Evolutionary conservation across 2,329 filamentous ascomycete species (phyloP).

Genomic region (Dendryphion nanum): DNA sequence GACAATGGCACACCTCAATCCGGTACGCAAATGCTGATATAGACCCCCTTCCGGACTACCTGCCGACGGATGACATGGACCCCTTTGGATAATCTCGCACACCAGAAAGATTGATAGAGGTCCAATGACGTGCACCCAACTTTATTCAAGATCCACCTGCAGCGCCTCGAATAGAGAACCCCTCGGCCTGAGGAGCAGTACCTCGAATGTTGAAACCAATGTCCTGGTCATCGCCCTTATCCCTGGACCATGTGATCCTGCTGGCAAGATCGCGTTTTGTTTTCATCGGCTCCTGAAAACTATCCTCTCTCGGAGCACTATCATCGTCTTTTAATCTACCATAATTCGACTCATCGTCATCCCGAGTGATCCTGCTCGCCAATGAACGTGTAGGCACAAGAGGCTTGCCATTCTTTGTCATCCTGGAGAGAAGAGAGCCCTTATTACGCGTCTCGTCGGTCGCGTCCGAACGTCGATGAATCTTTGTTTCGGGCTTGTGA

Average conservation of each 20-base stretch:
- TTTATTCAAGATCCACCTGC: conserved; percentile 28
- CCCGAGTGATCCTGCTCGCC: conserved; percentile 6
- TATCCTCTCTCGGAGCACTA: conserved; percentile 23
- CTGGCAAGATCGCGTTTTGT: conserved; percentile 2
- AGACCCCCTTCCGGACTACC: too few species aligned
- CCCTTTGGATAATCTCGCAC: too few species aligned
- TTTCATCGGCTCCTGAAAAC: conserved; percentile 14
- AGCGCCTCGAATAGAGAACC: conserved; percentile 33
- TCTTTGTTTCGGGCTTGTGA: conserved; percentile 34
- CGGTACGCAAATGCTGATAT: too few species aligned
- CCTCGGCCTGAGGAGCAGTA: conserved; percentile 17
- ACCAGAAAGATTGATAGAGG: too few species aligned
- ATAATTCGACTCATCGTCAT: conserved; percentile 16
- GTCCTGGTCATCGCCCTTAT: conserved; percentile 2
- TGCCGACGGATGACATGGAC: too few species aligned
- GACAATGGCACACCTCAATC: too few species aligned
- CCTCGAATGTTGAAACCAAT: conserved; percentile 36
- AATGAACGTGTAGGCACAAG: conserved; percentile 18
- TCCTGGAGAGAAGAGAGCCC: conserved; percentile 28
- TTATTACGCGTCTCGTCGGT: conserved; percentile 36
- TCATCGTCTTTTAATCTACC: conserved; percentile 33
- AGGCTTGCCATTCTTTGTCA: conserved; percentile 36
- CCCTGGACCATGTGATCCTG: neutral
- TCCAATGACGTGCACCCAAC: too few species aligned
- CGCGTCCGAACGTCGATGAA: conserved; percentile 46